Conservation (phyloP, 2,329 filamentous ascomycete genomes). For the Nakataea oryzae region DNA sequence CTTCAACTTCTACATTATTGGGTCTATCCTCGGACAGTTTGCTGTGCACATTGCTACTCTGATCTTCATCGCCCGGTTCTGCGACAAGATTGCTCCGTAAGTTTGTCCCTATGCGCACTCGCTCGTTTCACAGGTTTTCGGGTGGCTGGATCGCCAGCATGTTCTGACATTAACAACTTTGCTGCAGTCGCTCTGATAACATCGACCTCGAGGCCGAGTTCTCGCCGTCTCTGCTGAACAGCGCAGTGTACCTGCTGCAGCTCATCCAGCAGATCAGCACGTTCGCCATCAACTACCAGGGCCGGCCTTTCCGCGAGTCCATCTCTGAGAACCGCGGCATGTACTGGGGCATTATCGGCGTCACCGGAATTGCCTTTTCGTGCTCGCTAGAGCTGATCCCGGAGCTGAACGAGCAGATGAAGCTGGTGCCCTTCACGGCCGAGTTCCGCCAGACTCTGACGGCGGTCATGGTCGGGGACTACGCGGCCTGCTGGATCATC, state of each 20-base stretch:
- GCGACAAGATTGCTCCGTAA: constrained; percentile 77
- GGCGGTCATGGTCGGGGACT: constrained; percentile 76
- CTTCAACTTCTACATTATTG: constrained; percentile 98
- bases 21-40: constrained; percentile 93
- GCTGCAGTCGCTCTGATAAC: constrained; percentile 36
- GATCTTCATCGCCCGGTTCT: constrained; percentile 86
- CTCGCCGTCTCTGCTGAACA: constrained; percentile 85
- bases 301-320: constrained; percentile 90
- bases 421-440: constrained; percentile 88
- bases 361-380: constrained; percentile 82
- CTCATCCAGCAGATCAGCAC: constrained; percentile 98
- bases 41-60: constrained; percentile 89
- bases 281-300: constrained; percentile 99
- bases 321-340: constrained; percentile 94
- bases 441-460: constrained; percentile 90
- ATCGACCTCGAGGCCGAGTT: constrained; percentile 95
- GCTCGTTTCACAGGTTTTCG: background rate
- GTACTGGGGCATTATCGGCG: constrained; percentile 92
- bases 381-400: constrained; percentile 94
- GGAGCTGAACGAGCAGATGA: constrained; percentile 88
- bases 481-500: constrained; percentile 74
- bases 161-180: background rate
- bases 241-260: constrained; percentile 90
- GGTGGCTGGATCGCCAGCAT: background rate
- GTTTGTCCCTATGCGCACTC: constrained; percentile 26